A percentile compares a stretch with the other conserved stretches of the same genome.
These are phyloP conservation scores for Cyberlindnera mycetangii DNA, from an alignment of 805 yeast genomes.

Conservation along the genomic window DNA sequence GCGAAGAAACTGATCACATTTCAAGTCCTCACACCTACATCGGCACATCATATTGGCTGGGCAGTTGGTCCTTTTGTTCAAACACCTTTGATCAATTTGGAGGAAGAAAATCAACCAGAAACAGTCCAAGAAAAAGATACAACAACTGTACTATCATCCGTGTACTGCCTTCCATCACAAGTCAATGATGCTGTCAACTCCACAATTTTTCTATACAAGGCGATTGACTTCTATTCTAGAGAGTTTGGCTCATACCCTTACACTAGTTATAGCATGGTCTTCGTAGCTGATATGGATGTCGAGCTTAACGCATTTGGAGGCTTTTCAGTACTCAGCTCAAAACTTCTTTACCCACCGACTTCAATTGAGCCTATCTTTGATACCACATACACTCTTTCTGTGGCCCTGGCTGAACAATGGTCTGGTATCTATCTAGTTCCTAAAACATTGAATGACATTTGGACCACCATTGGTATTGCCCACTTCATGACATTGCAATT, in stretches of 20 bases:
- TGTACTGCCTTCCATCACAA: slow-evolving; percentile 63
- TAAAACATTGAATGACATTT: slow-evolving; percentile 68
- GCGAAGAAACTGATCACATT: slow-evolving; percentile 73
- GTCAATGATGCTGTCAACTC: slow-evolving; percentile 61
- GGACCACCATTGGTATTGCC: slow-evolving; percentile 88
- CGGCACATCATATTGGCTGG: slow-evolving; percentile 95
- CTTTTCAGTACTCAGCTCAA: slow-evolving; percentile 56
- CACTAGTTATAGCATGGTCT: slow-evolving; percentile 72
- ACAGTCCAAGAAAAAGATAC: slow-evolving; percentile 33
- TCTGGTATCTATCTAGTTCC: slow-evolving; percentile 91
- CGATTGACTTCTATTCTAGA: slow-evolving; percentile 77
- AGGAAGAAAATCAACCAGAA: slow-evolving; percentile 33
- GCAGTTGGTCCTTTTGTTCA: slow-evolving; percentile 86
- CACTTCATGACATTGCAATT: slow-evolving; percentile 78
- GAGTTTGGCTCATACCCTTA: slow-evolving; percentile 95
- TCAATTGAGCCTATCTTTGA: slow-evolving; percentile 75
- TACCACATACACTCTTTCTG: slow-evolving; percentile 64
- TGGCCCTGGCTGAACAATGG: slow-evolving; percentile 85
- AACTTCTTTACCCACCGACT: slow-evolving; percentile 66
- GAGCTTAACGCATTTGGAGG: slow-evolving; percentile 70
- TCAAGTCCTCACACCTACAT: slow-evolving; percentile 76
- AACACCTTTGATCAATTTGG: slow-evolving; percentile 47
- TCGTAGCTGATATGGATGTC: slow-evolving; percentile 56
- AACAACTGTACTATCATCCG: slow-evolving; percentile 50
- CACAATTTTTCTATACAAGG: slow-evolving; percentile 70